Conservation (phyloP, 2,329 filamentous ascomycete species). For the Hymenoscyphus linearis region DNA sequence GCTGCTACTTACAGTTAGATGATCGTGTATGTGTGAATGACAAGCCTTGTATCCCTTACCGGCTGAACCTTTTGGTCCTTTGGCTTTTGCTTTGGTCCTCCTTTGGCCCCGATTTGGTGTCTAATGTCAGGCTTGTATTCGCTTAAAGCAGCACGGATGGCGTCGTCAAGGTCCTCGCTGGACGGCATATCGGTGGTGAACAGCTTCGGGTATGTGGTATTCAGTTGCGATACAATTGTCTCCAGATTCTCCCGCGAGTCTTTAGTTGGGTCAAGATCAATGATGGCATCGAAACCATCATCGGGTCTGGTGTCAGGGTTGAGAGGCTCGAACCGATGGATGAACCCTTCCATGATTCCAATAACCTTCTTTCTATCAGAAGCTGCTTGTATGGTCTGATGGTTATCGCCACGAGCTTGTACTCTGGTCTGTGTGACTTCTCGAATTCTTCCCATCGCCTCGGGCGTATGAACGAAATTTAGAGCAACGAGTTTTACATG, state of each 20-base stretch:
- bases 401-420: slow-evolving; percentile 83
- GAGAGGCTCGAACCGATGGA: slow-evolving; percentile 76
- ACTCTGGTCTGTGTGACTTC: slow-evolving; percentile 73
- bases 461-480: slow-evolving; percentile 74
- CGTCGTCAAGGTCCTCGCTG: slow-evolving; percentile 69
- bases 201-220: slow-evolving; percentile 72
- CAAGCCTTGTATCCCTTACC: slow-evolving; percentile 16
- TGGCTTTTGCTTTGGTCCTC: slow-evolving; percentile 32
- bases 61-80: slow-evolving; percentile 7
- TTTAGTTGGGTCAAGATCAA: slow-evolving; percentile 72
- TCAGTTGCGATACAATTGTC: slow-evolving; percentile 64
- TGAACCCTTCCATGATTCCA: slow-evolving; percentile 91
- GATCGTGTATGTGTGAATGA: neutral
- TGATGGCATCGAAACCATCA: slow-evolving; percentile 73
- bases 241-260: slow-evolving; percentile 86
- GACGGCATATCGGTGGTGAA: slow-evolving; percentile 65
- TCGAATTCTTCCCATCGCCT: slow-evolving; percentile 65
- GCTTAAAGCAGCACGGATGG: slow-evolving; percentile 68
- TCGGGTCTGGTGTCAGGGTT: slow-evolving; percentile 66
- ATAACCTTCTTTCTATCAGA: slow-evolving; percentile 70
- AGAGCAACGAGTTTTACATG: slow-evolving; percentile 74
- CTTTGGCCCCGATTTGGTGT: slow-evolving; percentile 62
- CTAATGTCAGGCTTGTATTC: slow-evolving; percentile 73
- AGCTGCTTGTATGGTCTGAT: slow-evolving; percentile 91
- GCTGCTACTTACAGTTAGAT: slow-evolving; percentile 17